Conservation (phyloP, 805 yeast species). For the Komagataella mondaviorum region DNA sequence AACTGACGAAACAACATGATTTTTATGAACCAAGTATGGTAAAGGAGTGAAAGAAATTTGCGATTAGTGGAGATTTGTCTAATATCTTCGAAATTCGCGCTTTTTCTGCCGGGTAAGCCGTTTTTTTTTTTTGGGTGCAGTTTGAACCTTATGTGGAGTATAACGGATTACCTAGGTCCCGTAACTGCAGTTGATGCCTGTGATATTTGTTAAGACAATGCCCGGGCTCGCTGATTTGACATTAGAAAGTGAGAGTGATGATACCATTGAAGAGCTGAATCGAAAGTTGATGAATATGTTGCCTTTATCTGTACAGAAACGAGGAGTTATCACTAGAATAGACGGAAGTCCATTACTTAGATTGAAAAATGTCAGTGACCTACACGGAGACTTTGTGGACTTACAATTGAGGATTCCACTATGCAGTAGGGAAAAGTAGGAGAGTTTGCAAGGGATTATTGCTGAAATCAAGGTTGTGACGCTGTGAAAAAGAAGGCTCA, state of each 20-base stretch:
- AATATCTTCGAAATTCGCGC: neutral
- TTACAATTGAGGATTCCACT: conserved; percentile 20
- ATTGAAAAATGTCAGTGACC: neutral
- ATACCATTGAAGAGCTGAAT: neutral
- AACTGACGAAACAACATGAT: neutral
- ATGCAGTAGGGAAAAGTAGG: conserved; percentile 41
- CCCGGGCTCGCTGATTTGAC: neutral
- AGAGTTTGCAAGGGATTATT: conserved; percentile 1
- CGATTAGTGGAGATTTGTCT: neutral
- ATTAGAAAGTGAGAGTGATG: neutral
- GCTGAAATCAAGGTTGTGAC: conserved; percentile 24
- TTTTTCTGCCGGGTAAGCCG: neutral
- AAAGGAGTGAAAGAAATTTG: neutral
- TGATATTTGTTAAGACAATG: neutral
- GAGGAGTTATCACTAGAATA: neutral
- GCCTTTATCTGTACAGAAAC: neutral
- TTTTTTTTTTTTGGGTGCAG: neutral
- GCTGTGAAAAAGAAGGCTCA: conserved; percentile 21
- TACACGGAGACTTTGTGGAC: conserved; percentile 4
- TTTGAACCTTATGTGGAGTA: neutral
- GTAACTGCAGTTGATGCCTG: neutral
- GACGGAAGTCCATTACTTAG: neutral
- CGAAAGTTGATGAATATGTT: neutral
- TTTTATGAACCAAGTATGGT: neutral
- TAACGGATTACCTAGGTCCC: neutral